phyloP scores from a whole-genome alignment of 805 yeast genomes.

The Cyberlindnera bimundalis region DNA sequence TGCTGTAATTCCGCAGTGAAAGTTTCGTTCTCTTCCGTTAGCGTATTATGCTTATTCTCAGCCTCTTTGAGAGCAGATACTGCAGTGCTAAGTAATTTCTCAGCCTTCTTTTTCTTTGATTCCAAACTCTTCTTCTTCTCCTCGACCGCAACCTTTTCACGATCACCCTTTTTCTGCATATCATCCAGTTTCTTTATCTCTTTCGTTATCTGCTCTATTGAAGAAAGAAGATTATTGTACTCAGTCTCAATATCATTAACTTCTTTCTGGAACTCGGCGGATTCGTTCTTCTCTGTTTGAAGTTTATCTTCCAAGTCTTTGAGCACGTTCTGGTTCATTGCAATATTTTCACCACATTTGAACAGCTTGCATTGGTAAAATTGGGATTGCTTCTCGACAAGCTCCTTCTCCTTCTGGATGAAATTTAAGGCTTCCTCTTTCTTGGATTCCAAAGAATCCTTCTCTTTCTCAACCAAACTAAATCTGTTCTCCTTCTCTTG shows the following conservation, averaged over 20 bases:
- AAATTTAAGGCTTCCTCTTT: slow-evolving; percentile 69
- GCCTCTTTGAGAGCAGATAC: slow-evolving; percentile 42
- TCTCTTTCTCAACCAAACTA: slow-evolving; percentile 75
- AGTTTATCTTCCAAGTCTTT: slow-evolving; percentile 40
- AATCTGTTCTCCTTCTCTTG: slow-evolving; percentile 77
- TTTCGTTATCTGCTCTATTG: slow-evolving; percentile 24
- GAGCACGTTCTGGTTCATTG: slow-evolving; percentile 35
- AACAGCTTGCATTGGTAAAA: slow-evolving; percentile 51
- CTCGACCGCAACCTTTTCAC: slow-evolving; percentile 63
- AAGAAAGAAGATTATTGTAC: slow-evolving; percentile 24
- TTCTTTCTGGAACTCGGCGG: slow-evolving; percentile 38
- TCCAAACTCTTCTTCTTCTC: slow-evolving; percentile 70
- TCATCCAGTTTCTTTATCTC: slow-evolving; percentile 33
- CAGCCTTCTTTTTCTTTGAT: slow-evolving; percentile 54
- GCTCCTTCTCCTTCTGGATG: slow-evolving; percentile 59
- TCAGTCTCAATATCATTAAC: slow-evolving; percentile 31
- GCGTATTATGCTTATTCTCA: slow-evolving; percentile 42
- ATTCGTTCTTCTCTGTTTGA: slow-evolving; percentile 40
- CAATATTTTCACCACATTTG: slow-evolving; percentile 39
- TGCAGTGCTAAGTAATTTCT: slow-evolving; percentile 50
- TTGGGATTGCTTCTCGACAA: slow-evolving; percentile 49
- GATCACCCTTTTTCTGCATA: slow-evolving; percentile 43
- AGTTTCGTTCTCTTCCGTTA: slow-evolving; percentile 42
- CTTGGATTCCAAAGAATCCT: slow-evolving; percentile 54
- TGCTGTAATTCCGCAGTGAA: slow-evolving; percentile 42